Evolutionary conservation across 2,329 filamentous ascomycete species (phyloP).

Genomic region (Akanthomyces lecanii): DNA sequence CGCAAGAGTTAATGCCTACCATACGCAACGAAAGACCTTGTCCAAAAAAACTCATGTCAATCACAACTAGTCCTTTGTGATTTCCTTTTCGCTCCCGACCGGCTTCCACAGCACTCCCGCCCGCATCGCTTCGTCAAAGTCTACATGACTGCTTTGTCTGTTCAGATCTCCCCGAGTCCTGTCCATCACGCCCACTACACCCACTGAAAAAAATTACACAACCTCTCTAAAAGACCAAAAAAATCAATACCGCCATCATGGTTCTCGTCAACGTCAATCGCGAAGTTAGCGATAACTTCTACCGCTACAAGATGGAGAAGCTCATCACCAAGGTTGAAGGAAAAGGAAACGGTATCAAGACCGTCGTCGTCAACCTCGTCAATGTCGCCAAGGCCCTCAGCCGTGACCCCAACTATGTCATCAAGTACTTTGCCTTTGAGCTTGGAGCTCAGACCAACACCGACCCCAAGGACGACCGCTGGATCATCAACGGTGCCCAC

Average conservation of each 20-base stretch:
- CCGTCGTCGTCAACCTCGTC: slow-evolving; percentile 90
- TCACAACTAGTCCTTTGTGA: slow-evolving; percentile 52
- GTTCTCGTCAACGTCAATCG: slow-evolving; percentile 97
- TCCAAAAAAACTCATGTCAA: slow-evolving; percentile 54
- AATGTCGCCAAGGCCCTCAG: slow-evolving; percentile 89
- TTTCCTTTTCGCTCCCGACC: slow-evolving; percentile 30
- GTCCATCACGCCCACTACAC: slow-evolving; percentile 10
- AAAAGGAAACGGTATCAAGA: slow-evolving; percentile 99
- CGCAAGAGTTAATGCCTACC: slow-evolving; percentile 55
- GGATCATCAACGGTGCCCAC: slow-evolving; percentile 99
- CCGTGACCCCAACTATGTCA: slow-evolving; percentile 88
- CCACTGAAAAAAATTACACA: slow-evolving; percentile 4
- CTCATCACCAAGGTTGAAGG: slow-evolving; percentile 99
- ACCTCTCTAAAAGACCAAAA: background rate
- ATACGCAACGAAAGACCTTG: slow-evolving; percentile 44
- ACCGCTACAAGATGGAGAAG: slow-evolving; percentile 99
- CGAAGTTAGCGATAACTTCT: slow-evolving; percentile 98
- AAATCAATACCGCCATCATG: slow-evolving; percentile 63
- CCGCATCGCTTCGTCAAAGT: slow-evolving; percentile 2
- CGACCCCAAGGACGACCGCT: slow-evolving; percentile 94
- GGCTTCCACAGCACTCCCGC: slow-evolving; percentile 2
- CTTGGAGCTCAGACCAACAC: slow-evolving; percentile 98
- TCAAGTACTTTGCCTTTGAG: slow-evolving; percentile 99
- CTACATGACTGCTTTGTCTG: slow-evolving; percentile 15
- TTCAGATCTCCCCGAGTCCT: slow-evolving; percentile 17